Base-by-base conservation (phyloP, 225 moss, liverwort and hornwort genomes). In the Takakia lepidozioides region DNA sequence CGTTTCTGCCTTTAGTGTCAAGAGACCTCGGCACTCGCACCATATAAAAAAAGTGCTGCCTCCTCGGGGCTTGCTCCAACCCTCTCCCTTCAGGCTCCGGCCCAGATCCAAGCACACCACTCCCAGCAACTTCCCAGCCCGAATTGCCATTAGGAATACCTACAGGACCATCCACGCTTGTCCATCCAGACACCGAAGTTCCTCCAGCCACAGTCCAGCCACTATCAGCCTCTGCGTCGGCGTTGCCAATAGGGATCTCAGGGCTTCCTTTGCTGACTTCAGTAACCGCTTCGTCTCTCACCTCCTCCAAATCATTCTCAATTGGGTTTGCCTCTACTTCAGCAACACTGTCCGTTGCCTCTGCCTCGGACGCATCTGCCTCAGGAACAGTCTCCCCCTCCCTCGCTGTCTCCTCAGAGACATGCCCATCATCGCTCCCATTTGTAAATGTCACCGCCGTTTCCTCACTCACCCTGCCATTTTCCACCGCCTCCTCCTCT, bases 1-100 rank as follows among this genome's bases (percentile, higher is more conserved):
- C 74, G 2, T 57, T 50, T 59, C 53, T 69, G 13, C 60, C 74
- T 57, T 64, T 67, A 29, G 41, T 64, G 53, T 86, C 78, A 20
- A 47, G 35, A 27, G 75, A 69, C 39, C 67, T 68, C 2, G 85
- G 85, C 27, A 86, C 60, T 62, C 48, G 82, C 0, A 82, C 66
- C 81, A 82, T 69, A 43, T 66, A 85, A 30, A 40, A 81, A 2
- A 62, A 58, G 22, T 81, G 52, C 10, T 67, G 62, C 42, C 78
- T 70, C 53, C 64, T 60, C 0, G 67, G 43, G 23, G 66, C 47
- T 23, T 60, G 60, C 36, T 71, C 71, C 14, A 16, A 29, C 26
- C 22, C 17, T 38, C 45, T 27, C 26, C 8, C 29, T 18, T 46
- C 57, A 62, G 52, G 14, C 8, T 48, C 51, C 29, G 42, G 52